Conservation (phyloP, 139 green algal genomes). For the Penium margaritaceum region DNA sequence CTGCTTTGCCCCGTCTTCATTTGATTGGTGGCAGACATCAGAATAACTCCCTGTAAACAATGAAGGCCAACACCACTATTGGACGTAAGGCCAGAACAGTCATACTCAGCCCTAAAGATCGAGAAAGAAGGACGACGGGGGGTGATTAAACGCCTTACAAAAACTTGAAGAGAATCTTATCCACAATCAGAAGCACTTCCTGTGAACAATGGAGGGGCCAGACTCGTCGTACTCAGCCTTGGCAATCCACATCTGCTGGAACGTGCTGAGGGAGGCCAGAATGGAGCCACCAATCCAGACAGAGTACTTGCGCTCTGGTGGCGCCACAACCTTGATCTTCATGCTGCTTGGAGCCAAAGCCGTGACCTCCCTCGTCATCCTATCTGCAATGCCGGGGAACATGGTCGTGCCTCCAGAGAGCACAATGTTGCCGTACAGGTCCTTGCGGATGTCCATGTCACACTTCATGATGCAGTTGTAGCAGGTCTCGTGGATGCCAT, state of each 20-base stretch:
- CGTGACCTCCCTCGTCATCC: slow-evolving; percentile 49
- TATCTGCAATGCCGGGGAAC: slow-evolving; percentile 45
- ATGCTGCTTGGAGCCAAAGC: slow-evolving; percentile 45
- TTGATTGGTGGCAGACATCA: no score
- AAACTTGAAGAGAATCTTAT: slow-evolving; percentile 89
- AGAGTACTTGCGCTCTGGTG: slow-evolving; percentile 52
- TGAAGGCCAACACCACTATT: no score
- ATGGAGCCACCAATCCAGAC: slow-evolving; percentile 57
- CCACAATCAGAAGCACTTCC: no score
- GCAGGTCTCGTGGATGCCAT: slow-evolving; percentile 46
- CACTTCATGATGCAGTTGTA: slow-evolving; percentile 56
- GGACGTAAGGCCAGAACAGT: no score
- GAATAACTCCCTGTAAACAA: no score
- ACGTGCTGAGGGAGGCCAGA: slow-evolving; percentile 53
- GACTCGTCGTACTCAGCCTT: no score
- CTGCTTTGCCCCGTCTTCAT: no score
- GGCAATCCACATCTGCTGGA: no score
- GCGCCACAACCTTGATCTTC: slow-evolving; percentile 52
- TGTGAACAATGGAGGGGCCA: no score
- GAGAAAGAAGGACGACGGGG: slow-evolving; percentile 38
- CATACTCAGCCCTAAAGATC: no score
- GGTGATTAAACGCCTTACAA: slow-evolving; percentile 78
- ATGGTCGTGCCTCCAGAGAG: slow-evolving; percentile 50
- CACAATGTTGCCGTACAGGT: slow-evolving; percentile 52
- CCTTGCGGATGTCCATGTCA: slow-evolving; percentile 47